A percentile compares a stretch with the other conserved stretches of the same genome.
Evolutionary conservation across 805 yeast species (phyloP).

Genomic region (Scheffersomyces spartinae): DNA sequence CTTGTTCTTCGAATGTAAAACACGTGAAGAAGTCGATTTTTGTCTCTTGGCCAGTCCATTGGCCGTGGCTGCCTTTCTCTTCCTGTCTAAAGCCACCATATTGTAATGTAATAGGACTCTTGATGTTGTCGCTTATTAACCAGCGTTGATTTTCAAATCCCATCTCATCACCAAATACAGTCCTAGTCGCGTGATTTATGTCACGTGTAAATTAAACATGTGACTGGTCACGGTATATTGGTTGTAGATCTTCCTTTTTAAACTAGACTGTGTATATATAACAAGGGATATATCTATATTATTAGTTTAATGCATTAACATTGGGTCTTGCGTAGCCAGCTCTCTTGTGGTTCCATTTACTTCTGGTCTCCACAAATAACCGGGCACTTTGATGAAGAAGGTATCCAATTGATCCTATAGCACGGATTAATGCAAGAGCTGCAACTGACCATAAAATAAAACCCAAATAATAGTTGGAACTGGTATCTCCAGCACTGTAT

Average conservation of each 20-base stretch:
- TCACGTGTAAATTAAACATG: too few species aligned
- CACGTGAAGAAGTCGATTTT: conserved; percentile 26
- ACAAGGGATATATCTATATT: too few species aligned
- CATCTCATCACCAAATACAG: too few species aligned
- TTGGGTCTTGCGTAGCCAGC: conserved; percentile 25
- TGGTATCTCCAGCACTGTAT: conserved; percentile 51
- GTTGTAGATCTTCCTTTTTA: too few species aligned
- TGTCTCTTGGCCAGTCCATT: conserved; percentile 12
- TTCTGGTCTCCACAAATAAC: conserved; percentile 24
- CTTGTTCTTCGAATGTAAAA: conserved; percentile 37
- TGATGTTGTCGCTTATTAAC: too few species aligned
- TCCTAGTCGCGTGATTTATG: too few species aligned
- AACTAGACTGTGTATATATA: too few species aligned
- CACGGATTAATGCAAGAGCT: conserved; percentile 69
- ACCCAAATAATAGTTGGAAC: conserved; percentile 58
- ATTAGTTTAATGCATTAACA: conserved; percentile 20
- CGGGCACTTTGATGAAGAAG: conserved; percentile 32
- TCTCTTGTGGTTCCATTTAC: conserved; percentile 30
- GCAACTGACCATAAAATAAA: conserved; percentile 92
- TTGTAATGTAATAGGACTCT: too few species aligned
- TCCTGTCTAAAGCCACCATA: conserved; percentile 35
- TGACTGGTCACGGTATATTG: too few species aligned
- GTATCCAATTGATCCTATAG: conserved; percentile 68
- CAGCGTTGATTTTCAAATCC: too few species aligned
- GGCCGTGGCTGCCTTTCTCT: conserved; percentile 11